These are phyloP conservation scores for Eudorina sp. DNA, from an alignment of 139 green algal genomes.

Conservation along the genomic window DNA sequence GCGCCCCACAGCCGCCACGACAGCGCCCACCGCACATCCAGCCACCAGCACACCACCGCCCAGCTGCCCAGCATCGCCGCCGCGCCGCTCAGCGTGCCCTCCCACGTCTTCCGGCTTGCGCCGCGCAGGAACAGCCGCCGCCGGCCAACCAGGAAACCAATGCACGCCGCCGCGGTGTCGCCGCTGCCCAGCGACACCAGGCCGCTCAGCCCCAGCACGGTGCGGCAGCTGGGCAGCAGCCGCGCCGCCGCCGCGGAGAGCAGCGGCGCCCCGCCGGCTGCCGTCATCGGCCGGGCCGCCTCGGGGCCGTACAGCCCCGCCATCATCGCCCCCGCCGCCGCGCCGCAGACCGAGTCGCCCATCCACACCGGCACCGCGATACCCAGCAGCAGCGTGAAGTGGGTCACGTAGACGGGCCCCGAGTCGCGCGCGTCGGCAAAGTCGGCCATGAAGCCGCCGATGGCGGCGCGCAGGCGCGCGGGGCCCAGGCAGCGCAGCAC, in stretches of 20 bases:
- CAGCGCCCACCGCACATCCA: constrained; percentile 14
- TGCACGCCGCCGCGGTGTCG: constrained; percentile 70
- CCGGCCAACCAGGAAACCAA: constrained; percentile 65
- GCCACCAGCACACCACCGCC: constrained; percentile 45
- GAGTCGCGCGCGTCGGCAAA: constrained; percentile 83
- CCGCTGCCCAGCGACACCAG: constrained; percentile 77
- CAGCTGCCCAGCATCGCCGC: constrained; percentile 65
- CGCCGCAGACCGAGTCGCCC: constrained; percentile 30
- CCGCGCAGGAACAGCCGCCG: constrained; percentile 54
- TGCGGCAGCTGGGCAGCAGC: constrained; percentile 23
- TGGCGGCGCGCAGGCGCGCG: background rate
- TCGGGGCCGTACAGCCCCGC: constrained; percentile 23
- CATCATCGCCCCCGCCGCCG: constrained; percentile 41
- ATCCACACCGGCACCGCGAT: constrained; percentile 81
- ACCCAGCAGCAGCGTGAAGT: constrained; percentile 86
- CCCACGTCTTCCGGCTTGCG: constrained; percentile 77
- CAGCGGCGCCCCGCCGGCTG: background rate
- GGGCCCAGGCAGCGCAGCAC: constrained; percentile 14
- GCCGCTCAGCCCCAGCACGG: constrained; percentile 63
- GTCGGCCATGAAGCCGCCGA: constrained; percentile 75
- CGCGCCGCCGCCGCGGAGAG: constrained; percentile 17
- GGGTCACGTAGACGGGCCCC: constrained; percentile 75
- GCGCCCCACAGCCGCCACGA: background rate
- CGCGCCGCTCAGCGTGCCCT: constrained; percentile 76
- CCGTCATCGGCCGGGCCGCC: constrained; percentile 9